Conservation (phyloP, 768 basidiomycete genomes). For the Crepidotus variabilis region DNA sequence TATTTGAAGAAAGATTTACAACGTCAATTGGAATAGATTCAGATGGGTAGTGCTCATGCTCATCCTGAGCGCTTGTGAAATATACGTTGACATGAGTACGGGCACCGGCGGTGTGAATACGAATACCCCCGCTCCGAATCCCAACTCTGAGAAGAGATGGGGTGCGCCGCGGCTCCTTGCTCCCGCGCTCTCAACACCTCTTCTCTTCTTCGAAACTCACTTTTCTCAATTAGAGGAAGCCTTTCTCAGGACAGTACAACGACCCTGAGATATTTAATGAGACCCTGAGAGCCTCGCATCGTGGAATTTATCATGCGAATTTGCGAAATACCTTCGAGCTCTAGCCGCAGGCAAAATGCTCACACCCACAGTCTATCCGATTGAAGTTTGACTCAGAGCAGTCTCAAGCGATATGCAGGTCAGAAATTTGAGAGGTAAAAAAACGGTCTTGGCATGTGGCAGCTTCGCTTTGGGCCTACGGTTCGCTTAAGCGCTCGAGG, state of each 20-base stretch:
- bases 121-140: neutral
- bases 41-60: no score
- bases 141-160: neutral
- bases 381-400: neutral
- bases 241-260: neutral
- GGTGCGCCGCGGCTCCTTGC: neutral
- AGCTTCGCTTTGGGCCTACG: neutral
- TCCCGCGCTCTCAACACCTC: conserved; percentile 1
- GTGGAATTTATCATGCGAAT: neutral
- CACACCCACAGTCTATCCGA: neutral
- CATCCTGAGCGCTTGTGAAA: no score
- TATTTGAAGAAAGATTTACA: no score
- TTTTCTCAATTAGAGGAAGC: neutral
- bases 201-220: conserved; percentile 8
- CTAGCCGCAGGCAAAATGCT: neutral
- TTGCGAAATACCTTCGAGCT: neutral
- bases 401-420: neutral
- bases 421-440: no score
- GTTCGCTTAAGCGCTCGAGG: neutral
- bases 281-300: neutral
- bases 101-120: neutral
- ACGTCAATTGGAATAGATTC: no score
- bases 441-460: neutral
- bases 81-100: no score
- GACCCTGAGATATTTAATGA: neutral